Evolutionary conservation across 306 rosid species (phyloP), one percentile per base, ranked within the genome.

Genomic region (Gastrolobium villosum): DNA sequence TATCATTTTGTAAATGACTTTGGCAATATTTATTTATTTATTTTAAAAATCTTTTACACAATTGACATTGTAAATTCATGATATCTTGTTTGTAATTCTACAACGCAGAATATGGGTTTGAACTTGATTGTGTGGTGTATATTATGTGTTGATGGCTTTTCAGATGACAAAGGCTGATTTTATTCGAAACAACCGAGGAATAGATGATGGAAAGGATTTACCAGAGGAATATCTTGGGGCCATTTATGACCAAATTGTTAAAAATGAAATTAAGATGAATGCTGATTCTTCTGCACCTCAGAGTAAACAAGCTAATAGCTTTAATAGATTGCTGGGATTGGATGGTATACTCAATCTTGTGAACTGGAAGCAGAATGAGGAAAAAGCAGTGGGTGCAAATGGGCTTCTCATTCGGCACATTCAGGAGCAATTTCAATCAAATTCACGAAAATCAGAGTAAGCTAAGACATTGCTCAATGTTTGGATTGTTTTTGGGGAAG

Each of bases 111-210:
- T 70, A 41, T 14, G 55, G 56, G 69, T 56, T 74, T 77, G 84
- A 77, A 57, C 59, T 49, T 30, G 60, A 75, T 48, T 74, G 20
- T 63, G 74, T 90, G 82, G 81, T 83, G 74, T 77, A 65, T 64
- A 75, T 70, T 75, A 30, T 65, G 57, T 67, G 60, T 82, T 84
- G 73, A 65, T 88, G 90, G 52, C 65, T 67, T 78, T 84, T 57
- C 87, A 96, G 99, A 96, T 96, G 99, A 89, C 94, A 40, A 91
- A 91, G 87, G 92, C 97, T 77, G 99, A 96, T 88, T 96, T 96
- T 87, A 61, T 96, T 61, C 97, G 98, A 63, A 96, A 96, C 83
- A 96, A 96, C 77, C 94, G 98, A 78, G 98, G 98, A 67, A 96
- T 96, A 82, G 99, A 96, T 76, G 98, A 93, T 79, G 99, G 99